Percentiles rank a stretch among this genome's conserved stretches.
These are phyloP conservation scores for Clonostachys rhizophaga DNA, from an alignment of 2,329 filamentous ascomycete genomes.

Conservation along the genomic window DNA sequence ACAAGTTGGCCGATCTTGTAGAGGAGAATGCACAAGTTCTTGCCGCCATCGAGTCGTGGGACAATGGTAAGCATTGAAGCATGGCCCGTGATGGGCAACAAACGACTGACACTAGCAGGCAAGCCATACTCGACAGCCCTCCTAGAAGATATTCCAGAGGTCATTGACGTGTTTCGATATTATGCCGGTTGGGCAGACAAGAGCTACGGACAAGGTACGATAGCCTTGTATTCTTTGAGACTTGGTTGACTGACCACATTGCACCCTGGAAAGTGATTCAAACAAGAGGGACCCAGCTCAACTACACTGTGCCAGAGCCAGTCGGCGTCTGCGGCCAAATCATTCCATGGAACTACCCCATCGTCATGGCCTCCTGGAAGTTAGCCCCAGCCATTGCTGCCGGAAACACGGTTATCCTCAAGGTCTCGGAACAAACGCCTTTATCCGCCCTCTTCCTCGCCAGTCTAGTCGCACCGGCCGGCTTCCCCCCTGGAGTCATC, in stretches of 20 bases:
- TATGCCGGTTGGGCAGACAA: constrained; percentile 71
- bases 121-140: constrained; percentile 59
- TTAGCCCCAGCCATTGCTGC: constrained; percentile 59
- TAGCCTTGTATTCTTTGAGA: neutral
- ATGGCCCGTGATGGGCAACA: no score
- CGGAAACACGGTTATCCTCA: constrained; percentile 55
- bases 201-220: constrained; percentile 44
- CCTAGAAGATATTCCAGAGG: constrained; percentile 57
- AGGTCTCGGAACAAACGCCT: constrained; percentile 57
- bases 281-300: constrained; percentile 56
- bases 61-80: constrained; percentile 51
- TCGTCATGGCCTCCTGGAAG: constrained; percentile 29
- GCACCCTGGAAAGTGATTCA: constrained; percentile 59
- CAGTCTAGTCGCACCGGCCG: constrained; percentile 60
- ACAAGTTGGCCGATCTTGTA: constrained; percentile 66
- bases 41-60: constrained; percentile 68
- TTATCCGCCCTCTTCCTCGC: constrained; percentile 55
- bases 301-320: constrained; percentile 65
- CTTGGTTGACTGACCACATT: constrained; percentile 35
- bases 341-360: constrained; percentile 72
- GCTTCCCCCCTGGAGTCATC: constrained; percentile 68
- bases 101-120: constrained; percentile 27
- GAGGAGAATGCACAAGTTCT: constrained; percentile 52
- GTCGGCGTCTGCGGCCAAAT: constrained; percentile 65
- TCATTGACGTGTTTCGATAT: constrained; percentile 45